Base-by-base conservation (phyloP, 805 yeast genomes). In the Cyberlindnera xishuangbannaensis region DNA sequence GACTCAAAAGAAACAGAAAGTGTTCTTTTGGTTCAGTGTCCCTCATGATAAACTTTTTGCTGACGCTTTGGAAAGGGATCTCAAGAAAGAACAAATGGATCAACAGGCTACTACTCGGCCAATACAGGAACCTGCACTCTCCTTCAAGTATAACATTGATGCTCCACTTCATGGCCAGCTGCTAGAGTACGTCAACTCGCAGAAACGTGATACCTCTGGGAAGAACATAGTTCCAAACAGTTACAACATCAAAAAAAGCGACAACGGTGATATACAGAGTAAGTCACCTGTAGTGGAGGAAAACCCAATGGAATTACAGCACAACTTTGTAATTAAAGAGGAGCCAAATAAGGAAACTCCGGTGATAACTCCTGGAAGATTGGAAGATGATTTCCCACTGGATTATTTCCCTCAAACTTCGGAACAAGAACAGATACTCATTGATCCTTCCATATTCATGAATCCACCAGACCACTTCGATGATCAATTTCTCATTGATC, bases 1-100 rank as follows among this genome's bases (percentile, higher is more conserved):
- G 48, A 90, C 98, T 0, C 97, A 90, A 51, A 90, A 90, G 69
- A 90, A 92, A 52, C 98, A 90, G 56, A 90, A 92, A 53, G 97
- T 90, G 27, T 90, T 90, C 55, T 86, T 82, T 58, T 92, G 97
- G 97, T 87, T 83, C 56, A 82, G 88, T 52, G 97, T 92, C 8
- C 92, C 92, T 16, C 97, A 90, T 58, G 95, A 88, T 53, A 78
- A 82, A 53, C 64, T 90, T 27, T 88, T 92, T 71, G 77, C 86
- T 3, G 97, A 92, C 58, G 97, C 97, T 1, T 61, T 92, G 28
- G 97, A 88, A 55, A 69, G 97, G 48, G 97, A 92, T 55, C 60
- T 88, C 52, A 87, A 85, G 59, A 78, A 83, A 46, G 96, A 88
- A 53, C 55, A 64, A 33, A 47, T 66, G 13, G 64, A 65, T 30